Conservation (phyloP, 2,329 filamentous ascomycete genomes). For the Monosporascus sp. region DNA sequence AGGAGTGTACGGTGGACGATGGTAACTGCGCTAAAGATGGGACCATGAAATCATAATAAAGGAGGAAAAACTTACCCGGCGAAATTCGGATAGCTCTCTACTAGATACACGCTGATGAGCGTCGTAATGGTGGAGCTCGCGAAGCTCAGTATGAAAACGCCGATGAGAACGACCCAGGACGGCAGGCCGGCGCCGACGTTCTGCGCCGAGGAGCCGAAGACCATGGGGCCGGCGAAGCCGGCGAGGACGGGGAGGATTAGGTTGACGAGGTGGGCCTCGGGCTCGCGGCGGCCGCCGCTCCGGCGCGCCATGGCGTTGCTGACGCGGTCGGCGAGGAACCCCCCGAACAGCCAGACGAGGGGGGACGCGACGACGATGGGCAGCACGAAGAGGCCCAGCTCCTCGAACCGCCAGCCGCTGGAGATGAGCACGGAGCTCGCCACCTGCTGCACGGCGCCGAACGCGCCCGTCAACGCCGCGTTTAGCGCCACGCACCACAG, state of each 20-base stretch:
- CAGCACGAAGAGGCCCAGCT: constrained; percentile 10
- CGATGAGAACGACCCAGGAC: constrained; percentile 13
- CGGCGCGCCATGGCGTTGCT: constrained; percentile 15
- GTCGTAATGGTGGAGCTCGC: constrained; percentile 15
- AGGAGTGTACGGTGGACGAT: neutral
- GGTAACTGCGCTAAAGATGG: neutral
- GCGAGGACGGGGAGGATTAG: constrained; percentile 17
- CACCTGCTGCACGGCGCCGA: constrained; percentile 22
- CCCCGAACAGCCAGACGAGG: constrained; percentile 23
- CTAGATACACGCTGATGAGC: constrained; percentile 19
- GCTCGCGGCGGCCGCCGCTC: constrained; percentile 17
- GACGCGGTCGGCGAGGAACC: constrained; percentile 28
- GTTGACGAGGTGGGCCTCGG: constrained; percentile 21
- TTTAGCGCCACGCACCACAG: constrained; percentile 28
- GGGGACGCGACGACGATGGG: constrained; percentile 10
- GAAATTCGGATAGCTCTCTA: constrained; percentile 21
- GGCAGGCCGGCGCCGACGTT: constrained; percentile 10
- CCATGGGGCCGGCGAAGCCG: constrained; percentile 16
- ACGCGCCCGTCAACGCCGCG: constrained; percentile 23
- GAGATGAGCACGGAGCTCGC: constrained; percentile 19
- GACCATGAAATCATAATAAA: neutral
- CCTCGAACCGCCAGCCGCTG: constrained; percentile 6
- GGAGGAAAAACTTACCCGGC: constrained; percentile 11
- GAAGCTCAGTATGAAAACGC: constrained; percentile 18
- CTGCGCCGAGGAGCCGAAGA: constrained; percentile 20